Base-by-base conservation (phyloP, 495 filamentous ascomycete genomes). In the Talaromyces trachyspermus region DNA sequence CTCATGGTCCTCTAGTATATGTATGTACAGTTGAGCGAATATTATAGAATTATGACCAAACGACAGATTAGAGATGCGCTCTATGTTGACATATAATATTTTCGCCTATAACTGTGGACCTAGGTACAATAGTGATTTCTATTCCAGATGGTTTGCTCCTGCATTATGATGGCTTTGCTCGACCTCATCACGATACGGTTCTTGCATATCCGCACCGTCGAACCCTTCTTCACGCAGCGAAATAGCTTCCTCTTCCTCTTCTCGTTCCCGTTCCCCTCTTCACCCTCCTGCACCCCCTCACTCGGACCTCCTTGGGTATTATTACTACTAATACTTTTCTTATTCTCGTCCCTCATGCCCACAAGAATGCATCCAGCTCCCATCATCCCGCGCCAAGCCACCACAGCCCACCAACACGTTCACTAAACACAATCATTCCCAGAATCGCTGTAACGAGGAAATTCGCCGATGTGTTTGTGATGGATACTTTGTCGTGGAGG, bases 381-480 rank as follows among this genome's bases (percentile, higher is more conserved):
- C 47, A 96, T 78, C 67, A 95, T 66, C 44, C 76, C 0, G 91
- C 91, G 7, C 91, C 91, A 4, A 86, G 56, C 84, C 87, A 96
- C 91, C 91, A 97, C 38, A 92, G 65, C 27, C 81, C 81, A 7
- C 82, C 80, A 36, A 94, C 69, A 5, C 64, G 57, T 66, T 94
- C 88, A 15, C 70, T 57, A 61, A 94, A 94, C 4, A 94, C 75
- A 39, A 80, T 45, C 57, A 78, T 77, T 0, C 92, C 89, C 19
- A 95, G 64, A n/a, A 97, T 40, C 8, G 92, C 92, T 1, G 91
- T 95, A 44, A 92, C 58, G 54, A 96, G 69, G 69, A 98, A 98
- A 69, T 98, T 98, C 10, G 86, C 72, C 19, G 85, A 85, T 3
- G 91, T 95, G 59, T 98, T 98, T 50, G 95, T 83, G 61, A 98